Base-by-base conservation (phyloP, 768 basidiomycete genomes). In the Lactarius evosmus region DNA sequence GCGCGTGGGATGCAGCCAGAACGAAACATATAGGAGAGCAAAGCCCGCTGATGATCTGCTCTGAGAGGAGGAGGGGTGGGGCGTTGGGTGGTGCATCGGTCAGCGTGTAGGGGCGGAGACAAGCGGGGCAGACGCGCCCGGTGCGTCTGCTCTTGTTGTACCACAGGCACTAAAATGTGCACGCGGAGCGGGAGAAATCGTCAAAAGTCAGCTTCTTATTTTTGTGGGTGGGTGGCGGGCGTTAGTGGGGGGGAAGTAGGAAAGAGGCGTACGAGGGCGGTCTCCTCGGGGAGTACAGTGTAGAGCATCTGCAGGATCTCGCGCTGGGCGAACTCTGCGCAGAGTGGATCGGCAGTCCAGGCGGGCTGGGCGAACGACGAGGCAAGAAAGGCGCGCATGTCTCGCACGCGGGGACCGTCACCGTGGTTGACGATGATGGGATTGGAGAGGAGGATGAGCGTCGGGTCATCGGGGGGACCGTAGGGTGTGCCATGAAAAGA, bases 21-120 rank as follows among this genome's bases (percentile, higher is more conserved):
- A 90, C 80, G 72, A 91, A 92, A 74, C 90, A 92, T 34, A 92
- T 75, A 0, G 88, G 80, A 0, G 90, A 92, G 70, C 90, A 93
- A 61, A 93, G 75, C 2, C 90, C 91, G 66, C 91, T 92, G 55
- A 92, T 81, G 59, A 80, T 75, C 67, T 90, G 89, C 70, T 93
- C 90, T 22, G 79, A 77, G 49, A 72, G 68, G 30, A 85, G 78
- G 66, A 77, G 76, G 0, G 79, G 78, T 8, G 78, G 73, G n/a
- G 69, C 80, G 29, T 84, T 80, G 3, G 82, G 80, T 1, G 91
- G 77, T 1, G 77, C 72, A 56, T 93, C 91, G 1, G 89, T 89
- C 0, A 92, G 74, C 6, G 76, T 78, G 70, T 91, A 93, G 33
- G 91, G 73, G 17, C 91, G 76, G 72, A 85, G 83, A 70, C 91